Evolutionary conservation across 2,329 filamentous ascomycete species (phyloP).

Genomic region (Penicillium freii): DNA sequence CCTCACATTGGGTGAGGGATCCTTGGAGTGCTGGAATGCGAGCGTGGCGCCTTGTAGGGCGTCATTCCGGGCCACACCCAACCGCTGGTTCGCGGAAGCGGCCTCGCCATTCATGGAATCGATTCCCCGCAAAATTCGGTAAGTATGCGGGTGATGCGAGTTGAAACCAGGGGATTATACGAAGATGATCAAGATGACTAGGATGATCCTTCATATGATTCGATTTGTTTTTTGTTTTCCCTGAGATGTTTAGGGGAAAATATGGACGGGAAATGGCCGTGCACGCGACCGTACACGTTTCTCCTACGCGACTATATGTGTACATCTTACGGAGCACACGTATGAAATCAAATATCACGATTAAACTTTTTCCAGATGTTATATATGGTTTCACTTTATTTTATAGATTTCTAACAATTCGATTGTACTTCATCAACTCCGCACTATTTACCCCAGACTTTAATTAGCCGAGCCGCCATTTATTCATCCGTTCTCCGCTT

Average conservation of each 20-base stretch:
- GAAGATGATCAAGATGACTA: neutral
- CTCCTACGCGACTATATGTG: neutral
- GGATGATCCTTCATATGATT: neutral
- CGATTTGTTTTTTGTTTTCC: too few species aligned
- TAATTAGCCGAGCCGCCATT: constrained; percentile 14
- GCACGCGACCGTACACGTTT: constrained; percentile 2
- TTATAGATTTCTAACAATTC: neutral
- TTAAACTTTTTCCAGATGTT: neutral
- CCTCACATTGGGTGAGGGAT: constrained; percentile 15
- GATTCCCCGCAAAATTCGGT: constrained; percentile 3
- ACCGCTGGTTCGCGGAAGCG: constrained; percentile 31
- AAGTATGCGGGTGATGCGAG: neutral
- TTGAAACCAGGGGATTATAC: neutral
- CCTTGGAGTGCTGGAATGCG: constrained; percentile 33
- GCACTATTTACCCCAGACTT: neutral
- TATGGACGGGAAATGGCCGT: neutral
- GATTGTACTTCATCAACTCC: neutral
- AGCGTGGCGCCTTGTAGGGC: constrained; percentile 39
- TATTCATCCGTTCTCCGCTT: constrained; percentile 14
- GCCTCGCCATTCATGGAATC: constrained; percentile 34
- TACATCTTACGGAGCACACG: neutral
- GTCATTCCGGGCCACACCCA: constrained; percentile 26
- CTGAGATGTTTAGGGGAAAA: neutral
- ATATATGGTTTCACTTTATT: neutral
- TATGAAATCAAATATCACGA: neutral